Evolutionary conservation across 176 grass and related monocot genomes (phyloP), one percentile per base, ranked within the genome.

Genomic region (maize (Zea mays)): DNA sequence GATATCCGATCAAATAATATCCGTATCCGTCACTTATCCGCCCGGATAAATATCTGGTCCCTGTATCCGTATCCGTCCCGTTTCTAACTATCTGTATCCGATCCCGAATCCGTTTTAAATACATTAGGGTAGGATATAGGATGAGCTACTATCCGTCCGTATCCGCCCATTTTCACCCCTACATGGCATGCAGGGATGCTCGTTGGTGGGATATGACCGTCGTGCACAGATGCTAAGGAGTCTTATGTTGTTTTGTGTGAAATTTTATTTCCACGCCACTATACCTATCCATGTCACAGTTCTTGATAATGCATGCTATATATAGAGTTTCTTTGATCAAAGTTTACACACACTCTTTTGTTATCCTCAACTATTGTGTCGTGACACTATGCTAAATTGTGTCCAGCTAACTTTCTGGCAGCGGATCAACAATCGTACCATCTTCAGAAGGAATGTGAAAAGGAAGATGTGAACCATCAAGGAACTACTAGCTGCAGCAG

Each of bases 401-500:
- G 57, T 90, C 17, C 87, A 94, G 88, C 69, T 94, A 62, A 85
- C 85, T 88, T 80, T 48, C 57, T 93, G 19, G 88, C 90, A 42
- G 81, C 63, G 82, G 89, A 97, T 46, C 84, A 90, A 73, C 88
- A 97, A 68, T 74, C 92, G 58, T 92, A 93, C 72, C 90, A 97
- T 77, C 87, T 94, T 90, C 86, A 80, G 65, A 97, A 94, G 70
- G 88, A 90, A 69, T 97, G 89, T 7, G 86, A 94, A 90, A 89
- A 94, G 65, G 94, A 97, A 85, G 91, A 97, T 84, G 59, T 76
- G n/a, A 27, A 78, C 74, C 40, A 92, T 97, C 70, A 94, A 86
- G 82, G 91, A 97, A n/a, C n/a, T n/a, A 85, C 76, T 94, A 47
- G 9, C 75, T 73, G 80, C 73, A 85, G 73, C 85, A 67, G 68